Evolutionary conservation across 495 filamentous ascomycete genomes (phyloP).

Genomic region (Alectoria sarmentosa): DNA sequence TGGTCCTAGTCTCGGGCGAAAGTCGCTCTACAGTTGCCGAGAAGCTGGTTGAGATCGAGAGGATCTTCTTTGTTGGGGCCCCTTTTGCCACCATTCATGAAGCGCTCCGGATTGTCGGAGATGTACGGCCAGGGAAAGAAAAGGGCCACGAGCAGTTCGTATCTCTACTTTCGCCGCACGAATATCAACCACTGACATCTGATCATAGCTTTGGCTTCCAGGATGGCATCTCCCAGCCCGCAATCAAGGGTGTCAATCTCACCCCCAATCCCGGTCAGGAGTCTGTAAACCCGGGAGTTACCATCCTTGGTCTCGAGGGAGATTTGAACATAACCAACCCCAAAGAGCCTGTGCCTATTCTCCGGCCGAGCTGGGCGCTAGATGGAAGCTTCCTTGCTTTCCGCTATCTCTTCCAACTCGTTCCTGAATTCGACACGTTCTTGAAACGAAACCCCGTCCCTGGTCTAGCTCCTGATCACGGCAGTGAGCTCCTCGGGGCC

Average conservation of each 20-base stretch:
- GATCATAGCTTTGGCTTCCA: constrained; percentile 31
- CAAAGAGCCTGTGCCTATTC: not conserved
- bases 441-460: constrained; percentile 26
- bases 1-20: constrained; percentile 29
- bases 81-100: constrained; percentile 25
- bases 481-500: constrained; percentile 34
- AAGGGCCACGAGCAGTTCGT: constrained; percentile 35
- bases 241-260: constrained; percentile 25
- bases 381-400: constrained; percentile 37
- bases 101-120: constrained; percentile 27
- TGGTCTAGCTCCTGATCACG: constrained; percentile 17
- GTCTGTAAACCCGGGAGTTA: constrained; percentile 27
- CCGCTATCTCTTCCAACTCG: constrained; percentile 35
- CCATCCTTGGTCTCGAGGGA: constrained; percentile 30
- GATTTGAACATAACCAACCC: constrained; percentile 8
- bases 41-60: constrained; percentile 24
- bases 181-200: constrained; percentile 16
- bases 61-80: constrained; percentile 22
- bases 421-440: constrained; percentile 31
- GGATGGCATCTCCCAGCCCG: constrained; percentile 33
- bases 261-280: constrained; percentile 26
- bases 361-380: constrained; percentile 32
- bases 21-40: constrained; percentile 21
- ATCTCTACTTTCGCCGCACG: not conserved
- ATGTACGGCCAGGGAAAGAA: constrained; percentile 30